Evolutionary conservation across 2,329 filamentous ascomycete species (phyloP), one percentile per base, ranked within the genome.

Genomic region (Sclerotinia borealis): DNA sequence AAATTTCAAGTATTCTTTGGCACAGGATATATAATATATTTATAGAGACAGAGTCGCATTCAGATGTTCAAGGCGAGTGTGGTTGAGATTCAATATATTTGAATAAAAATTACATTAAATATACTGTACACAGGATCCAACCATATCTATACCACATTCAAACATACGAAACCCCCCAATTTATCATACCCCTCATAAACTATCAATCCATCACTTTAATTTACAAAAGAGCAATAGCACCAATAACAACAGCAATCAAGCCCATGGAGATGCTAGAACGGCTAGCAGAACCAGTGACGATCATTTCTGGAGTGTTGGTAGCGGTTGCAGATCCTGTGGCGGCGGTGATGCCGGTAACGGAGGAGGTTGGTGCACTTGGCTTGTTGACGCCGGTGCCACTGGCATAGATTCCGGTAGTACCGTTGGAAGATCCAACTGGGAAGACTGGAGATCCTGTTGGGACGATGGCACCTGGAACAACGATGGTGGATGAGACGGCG

Each of bases 201-300:
- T 34, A 22, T 22, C 27, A 10, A 27, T 34, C 29, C 39, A 34
- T 45, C 54, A 56, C 39, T 43, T 43, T 25, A 34, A 45, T 17
- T 43, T 52, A 61, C 58, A 61, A 61, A 34, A 61, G 58, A 34
- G 47, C 58, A 34, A 61, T 22, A 2, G 25, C 17, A 19, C 58
- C 58, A 47, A 61, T 61, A 3, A 61, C 36, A 17, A 39, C 25
- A 8, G 58, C 58, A 13, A 61, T 34, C 15, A 61, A 22, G 1
- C 34, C 15, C 25, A 61, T 25, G 25, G 58, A 61, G 22, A 61
- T 41, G 19, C 47, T 41, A 8, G 48, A 41, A 52, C 58, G 58
- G 36, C 36, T 52, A 31, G 58, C 58, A 61, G 34, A n/a, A 19
- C 58, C 58, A 13, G 58, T 61, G 19, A 41, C 3, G 15, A 52